phyloP scores from a whole-genome alignment of 345 rosid species.

The Citrus inodora region DNA sequence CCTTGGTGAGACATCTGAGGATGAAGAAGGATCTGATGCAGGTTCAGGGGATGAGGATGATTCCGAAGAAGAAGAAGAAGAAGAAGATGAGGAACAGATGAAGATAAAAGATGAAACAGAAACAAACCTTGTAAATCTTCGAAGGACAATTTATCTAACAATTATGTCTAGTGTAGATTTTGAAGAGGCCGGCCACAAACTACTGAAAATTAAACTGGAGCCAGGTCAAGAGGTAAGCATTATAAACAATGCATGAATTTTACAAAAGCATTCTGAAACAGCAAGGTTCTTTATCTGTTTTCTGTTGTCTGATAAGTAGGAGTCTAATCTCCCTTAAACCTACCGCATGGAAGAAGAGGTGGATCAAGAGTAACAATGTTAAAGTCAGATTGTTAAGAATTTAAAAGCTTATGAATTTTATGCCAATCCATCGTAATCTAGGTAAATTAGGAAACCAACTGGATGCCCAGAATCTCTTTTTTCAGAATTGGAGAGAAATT shows the following conservation, averaged over 20 bases:
- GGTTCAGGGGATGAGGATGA: conserved; percentile 63
- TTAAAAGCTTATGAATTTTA: neutral
- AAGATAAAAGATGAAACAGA: conserved; percentile 87
- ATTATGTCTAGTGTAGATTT: conserved; percentile 99
- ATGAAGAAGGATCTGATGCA: conserved; percentile 74
- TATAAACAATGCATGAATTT: conserved; percentile 3
- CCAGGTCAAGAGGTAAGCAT: conserved; percentile 91
- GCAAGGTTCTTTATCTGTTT: neutral
- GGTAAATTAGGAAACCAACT: neutral
- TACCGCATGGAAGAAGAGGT: neutral
- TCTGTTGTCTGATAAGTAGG: neutral
- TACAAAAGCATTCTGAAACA: neutral
- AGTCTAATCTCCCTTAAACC: neutral
- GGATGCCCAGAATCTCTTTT: neutral
- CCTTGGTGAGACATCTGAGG: conserved; percentile 81
- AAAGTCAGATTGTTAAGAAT: neutral
- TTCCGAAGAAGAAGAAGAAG: conserved; percentile 50
- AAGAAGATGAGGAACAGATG: conserved; percentile 76
- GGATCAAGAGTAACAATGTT: neutral
- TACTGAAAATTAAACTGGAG: conserved; percentile 89
- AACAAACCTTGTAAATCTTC: conserved; percentile 91
- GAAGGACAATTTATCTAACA: conserved; percentile 93
- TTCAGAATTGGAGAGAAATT: neutral
- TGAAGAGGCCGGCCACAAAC: conserved; percentile 98
- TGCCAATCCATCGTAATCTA: neutral